Percentiles rank a stretch among this genome's conserved stretches.
Conservation (phyloP, 768 basidiomycete genomes). For the Pleurotus sapidus region DNA sequence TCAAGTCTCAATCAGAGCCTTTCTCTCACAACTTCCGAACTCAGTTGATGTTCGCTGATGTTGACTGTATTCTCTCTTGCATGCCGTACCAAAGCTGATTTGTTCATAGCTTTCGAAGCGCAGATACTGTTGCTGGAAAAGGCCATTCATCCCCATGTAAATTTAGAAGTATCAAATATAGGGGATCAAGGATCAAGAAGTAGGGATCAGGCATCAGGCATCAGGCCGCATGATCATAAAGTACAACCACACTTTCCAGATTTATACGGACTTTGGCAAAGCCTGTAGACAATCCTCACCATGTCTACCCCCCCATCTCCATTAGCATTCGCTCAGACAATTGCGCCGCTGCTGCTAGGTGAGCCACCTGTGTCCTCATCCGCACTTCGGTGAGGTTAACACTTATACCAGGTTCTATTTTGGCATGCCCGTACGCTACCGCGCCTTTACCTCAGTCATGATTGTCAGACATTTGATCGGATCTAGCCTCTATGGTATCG, state of each 20-base stretch:
- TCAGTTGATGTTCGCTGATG: background rate
- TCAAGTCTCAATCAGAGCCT: background rate
- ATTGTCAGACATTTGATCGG: background rate
- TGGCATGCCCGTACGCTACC: background rate
- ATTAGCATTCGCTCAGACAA: background rate
- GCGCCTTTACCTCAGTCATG: background rate
- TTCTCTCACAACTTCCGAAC: too few species aligned
- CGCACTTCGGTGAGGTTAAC: background rate
- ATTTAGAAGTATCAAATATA: too few species aligned
- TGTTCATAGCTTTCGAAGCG: too few species aligned
- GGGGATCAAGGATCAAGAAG: too few species aligned
- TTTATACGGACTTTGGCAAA: too few species aligned
- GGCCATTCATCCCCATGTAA: too few species aligned
- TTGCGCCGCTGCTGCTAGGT: background rate
- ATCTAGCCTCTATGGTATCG: background rate
- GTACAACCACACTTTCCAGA: too few species aligned
- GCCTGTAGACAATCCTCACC: too few species aligned
- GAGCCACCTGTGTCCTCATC: background rate
- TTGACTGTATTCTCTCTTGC: background rate
- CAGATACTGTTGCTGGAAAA: too few species aligned
- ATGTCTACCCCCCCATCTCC: background rate
- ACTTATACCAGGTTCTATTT: background rate
- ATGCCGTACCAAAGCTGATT: background rate
- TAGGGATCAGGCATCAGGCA: too few species aligned
- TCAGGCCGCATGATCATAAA: too few species aligned